Evolutionary conservation across 2,329 filamentous ascomycete species (phyloP), one percentile per base, ranked within the genome.

Genomic region (Colletotrichum sojae): DNA sequence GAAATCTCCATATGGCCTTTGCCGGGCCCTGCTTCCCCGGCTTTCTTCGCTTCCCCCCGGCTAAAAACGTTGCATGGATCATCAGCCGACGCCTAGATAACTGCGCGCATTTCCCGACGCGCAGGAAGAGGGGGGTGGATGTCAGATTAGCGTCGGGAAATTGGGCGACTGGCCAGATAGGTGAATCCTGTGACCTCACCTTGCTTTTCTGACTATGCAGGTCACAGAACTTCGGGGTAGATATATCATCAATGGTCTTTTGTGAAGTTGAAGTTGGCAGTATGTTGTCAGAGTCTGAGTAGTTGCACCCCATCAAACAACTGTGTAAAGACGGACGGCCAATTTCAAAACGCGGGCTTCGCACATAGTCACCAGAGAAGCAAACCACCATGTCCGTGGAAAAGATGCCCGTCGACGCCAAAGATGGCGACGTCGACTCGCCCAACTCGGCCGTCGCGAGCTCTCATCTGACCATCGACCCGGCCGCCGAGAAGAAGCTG

Each of bases 401-500:
- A 51, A 69, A 69, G 51, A 52, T 56, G 55, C 66, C 55, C 13
- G 31, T 59, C 20, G 62, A 69, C 2, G 49, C 61, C 39, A 60
- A 69, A 6, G 62, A 69, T 8, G 62, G 66, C 18, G 66, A 66
- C 1, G 22, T 60, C 6, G 62, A 69, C 39, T 67, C 25, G 18
- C 51, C 66, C 4, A 13, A 60, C 16, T 51, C 54, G 48, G 36
- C 5, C 20, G 62, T 25, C 2, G 25, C 66, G 10, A 66, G 62
- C 6, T 55, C 66, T 0, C 40, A 56, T 0, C 55, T 69, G 5
- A 69, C 62, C 2, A 66, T 69, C 5, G 66, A 69, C 12, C 62
- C 61, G 0, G 16, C 27, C 8, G 66, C 55, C 20, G 74, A 75
- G 57, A 56, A 54, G 71, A 36, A 66, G 58, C 3, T 73, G 57